phyloP scores from a whole-genome alignment of 192 early-diverging fungal genomes.

The Backusella macrospora region DNA sequence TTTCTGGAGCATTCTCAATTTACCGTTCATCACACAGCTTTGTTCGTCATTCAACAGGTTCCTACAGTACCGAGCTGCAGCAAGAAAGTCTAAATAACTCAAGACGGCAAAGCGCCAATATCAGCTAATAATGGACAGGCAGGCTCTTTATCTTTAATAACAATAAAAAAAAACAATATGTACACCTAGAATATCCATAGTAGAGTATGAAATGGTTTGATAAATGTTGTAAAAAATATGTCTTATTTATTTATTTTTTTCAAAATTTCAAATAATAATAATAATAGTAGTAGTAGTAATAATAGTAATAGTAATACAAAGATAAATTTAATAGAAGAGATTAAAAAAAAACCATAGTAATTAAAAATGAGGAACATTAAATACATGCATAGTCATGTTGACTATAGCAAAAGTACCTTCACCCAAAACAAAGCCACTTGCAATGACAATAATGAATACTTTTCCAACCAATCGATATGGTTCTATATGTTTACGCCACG shows the following conservation, averaged over 20 bases:
- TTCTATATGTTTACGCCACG: slow-evolving; percentile 14
- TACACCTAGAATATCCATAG: no score
- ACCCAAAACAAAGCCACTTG: slow-evolving; percentile 75
- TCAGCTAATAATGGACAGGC: no score
- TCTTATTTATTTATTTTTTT: neutral
- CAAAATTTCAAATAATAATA: neutral
- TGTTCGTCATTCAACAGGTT: no score
- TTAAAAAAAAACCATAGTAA: neutral
- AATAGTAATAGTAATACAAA: neutral
- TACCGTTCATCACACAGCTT: no score
- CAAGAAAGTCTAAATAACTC: no score
- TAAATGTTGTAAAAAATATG: neutral
- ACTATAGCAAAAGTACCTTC: slow-evolving; percentile 75
- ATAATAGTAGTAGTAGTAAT: neutral
- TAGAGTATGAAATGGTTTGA: neutral
- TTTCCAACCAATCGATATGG: slow-evolving; percentile 39
- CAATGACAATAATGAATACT: slow-evolving; percentile 74
- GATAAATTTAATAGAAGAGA: neutral
- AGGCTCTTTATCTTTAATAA: no score
- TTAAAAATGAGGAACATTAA: slow-evolving; percentile 41
- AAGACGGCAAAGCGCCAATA: no score
- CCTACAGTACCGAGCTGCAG: no score
- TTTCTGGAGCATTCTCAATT: no score
- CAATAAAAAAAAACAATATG: no score
- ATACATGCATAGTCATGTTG: slow-evolving; percentile 52